These are phyloP conservation scores for Neostapfia colusana DNA, from an alignment of 176 grass and related monocot genomes.

Conservation along the genomic window DNA sequence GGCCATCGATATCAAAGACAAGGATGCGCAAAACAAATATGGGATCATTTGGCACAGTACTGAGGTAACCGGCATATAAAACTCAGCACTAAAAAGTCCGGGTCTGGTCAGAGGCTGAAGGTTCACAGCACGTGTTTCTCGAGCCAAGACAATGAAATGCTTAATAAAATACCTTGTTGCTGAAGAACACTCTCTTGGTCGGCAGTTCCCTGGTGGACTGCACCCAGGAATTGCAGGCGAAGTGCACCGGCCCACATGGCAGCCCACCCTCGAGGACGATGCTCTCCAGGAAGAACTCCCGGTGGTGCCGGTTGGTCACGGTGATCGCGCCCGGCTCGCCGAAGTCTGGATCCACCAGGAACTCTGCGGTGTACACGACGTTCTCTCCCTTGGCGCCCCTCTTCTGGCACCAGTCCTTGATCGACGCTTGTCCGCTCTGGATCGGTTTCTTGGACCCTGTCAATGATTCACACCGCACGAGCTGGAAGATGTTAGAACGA, in stretches of 20 bases:
- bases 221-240: conserved; percentile 90
- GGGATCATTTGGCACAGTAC: conserved; percentile 7
- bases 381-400: conserved; percentile 64
- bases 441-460: conserved; percentile 69
- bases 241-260: conserved; percentile 65
- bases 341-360: conserved; percentile 69
- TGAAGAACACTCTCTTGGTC: conserved; percentile 80
- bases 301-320: conserved; percentile 73
- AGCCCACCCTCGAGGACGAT: conserved; percentile 75
- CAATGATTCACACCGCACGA: conserved; percentile 27
- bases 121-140: conserved; percentile 22
- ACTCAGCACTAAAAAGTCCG: background rate
- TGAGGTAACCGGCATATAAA: conserved; percentile 2
- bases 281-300: conserved; percentile 94
- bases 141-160: background rate
- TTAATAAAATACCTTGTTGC: conserved; percentile 60
- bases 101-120: background rate
- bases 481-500: conserved; percentile 18
- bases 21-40: conserved; percentile 33
- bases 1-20: conserved; percentile 31
- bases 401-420: conserved; percentile 91
- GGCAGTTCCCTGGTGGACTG: conserved; percentile 71
- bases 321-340: conserved; percentile 77
- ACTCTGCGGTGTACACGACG: conserved; percentile 88
- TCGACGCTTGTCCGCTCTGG: conserved; percentile 51